Base-by-base conservation (phyloP, 2,329 filamentous ascomycete species). In the Rugonectria rugulosa region DNA sequence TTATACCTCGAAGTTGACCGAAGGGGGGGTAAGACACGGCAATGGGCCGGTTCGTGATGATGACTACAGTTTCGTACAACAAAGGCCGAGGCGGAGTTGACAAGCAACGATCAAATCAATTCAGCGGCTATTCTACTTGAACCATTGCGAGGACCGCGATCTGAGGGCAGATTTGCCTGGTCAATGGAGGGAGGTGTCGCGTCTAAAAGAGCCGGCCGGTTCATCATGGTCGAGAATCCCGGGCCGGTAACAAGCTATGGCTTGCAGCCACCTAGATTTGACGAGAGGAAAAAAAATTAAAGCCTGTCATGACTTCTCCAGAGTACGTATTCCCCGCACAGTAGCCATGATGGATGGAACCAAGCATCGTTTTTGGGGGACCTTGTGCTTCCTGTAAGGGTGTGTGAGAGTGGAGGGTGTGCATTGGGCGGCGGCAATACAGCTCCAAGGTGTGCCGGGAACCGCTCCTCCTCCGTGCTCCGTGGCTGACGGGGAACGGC, bases 1-100 rank as follows among this genome's bases (percentile, higher is more conserved):
- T 57, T 56, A 59, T 51, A 52, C 43, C 41, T 56, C 23, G 34
- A 53, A 66, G 44, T 12, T 41, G 5, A 10, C 15, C 5, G 40
- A 42, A 23, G 12, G 12, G n/a, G 17, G 23, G 23, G 32, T n/a
- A n/a, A n/a, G 32, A 49, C 53, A 45, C 53, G 53, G 53, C 52
- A 44, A 15, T 14, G 46, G 34, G 34, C 46, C 53, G 41, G 53
- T 38, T 40, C 44, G 37, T 17, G 36, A 20, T 40, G 29, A 31
- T 51, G 37, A 34, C 12, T 32, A 23, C 12, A 10, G 6, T 40
- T 36, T 15, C 32, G 19, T 20, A 21, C 20, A 10, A 24, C 20
- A n/a, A 31, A 27, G 20, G 47, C 47, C 47, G 37, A 50, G 36
- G 36, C 45, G 36, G 37, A 34, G 47, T 21, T 38, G 6, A 38